These are phyloP conservation scores for Entomortierella parvispora DNA, from an alignment of 192 early-diverging fungal species.

Conservation along the genomic window DNA sequence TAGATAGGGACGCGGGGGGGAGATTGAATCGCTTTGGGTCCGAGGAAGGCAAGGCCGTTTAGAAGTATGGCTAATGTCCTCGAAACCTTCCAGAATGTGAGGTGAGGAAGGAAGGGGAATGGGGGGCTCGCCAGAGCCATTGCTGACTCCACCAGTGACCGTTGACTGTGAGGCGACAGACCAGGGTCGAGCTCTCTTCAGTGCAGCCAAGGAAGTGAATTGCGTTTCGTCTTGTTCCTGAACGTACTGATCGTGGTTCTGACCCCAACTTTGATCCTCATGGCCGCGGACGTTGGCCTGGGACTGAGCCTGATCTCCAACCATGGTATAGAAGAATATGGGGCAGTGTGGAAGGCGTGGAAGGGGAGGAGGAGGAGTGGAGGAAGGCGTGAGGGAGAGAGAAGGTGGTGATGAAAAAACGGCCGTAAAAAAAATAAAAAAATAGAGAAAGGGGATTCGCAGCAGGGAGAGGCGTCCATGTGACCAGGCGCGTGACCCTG, in stretches of 20 bases:
- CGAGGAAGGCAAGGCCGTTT: too few relatives aligned
- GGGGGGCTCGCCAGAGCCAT: not conserved
- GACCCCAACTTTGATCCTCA: not conserved
- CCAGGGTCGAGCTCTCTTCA: too few relatives aligned
- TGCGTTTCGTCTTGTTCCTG: too few relatives aligned
- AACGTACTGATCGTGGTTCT: too few relatives aligned
- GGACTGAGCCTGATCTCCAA: not conserved
- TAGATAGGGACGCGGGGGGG: not conserved
- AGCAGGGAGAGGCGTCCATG: not conserved
- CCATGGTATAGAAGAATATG: not conserved
- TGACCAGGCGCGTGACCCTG: too few relatives aligned
- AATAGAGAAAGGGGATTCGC: not conserved
- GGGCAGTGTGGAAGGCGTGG: not conserved
- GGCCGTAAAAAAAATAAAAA: not conserved
- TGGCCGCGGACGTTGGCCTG: slow-evolving; percentile 7
- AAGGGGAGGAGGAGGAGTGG: not conserved
- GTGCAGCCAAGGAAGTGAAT: too few relatives aligned
- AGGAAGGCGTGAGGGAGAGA: not conserved
- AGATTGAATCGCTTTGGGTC: too few relatives aligned
- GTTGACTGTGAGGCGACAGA: not conserved
- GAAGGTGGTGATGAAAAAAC: not conserved
- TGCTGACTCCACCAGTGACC: slow-evolving; percentile 16
- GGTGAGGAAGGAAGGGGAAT: not conserved
- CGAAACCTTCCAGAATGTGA: not conserved
- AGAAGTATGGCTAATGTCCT: not conserved